phyloP scores from a whole-genome alignment of 2,329 filamentous ascomycete genomes.

The Curvularia verruculosa region DNA sequence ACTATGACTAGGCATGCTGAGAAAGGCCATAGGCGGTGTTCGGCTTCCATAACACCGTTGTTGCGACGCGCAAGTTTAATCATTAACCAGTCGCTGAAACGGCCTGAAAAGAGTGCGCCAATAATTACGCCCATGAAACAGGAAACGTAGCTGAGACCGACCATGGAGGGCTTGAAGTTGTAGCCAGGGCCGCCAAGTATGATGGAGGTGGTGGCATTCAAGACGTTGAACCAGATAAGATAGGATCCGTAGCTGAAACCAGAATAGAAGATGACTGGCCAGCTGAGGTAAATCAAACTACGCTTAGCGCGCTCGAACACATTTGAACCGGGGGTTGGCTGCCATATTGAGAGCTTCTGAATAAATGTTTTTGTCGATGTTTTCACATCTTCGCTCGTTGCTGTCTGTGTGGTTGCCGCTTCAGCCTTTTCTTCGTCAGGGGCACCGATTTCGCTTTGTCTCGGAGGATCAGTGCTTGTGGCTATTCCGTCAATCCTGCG shows the following conservation, averaged over 20 bases:
- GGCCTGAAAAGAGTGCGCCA: constrained; percentile 28
- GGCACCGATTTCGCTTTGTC: constrained; percentile 3
- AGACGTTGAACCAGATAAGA: constrained; percentile 38
- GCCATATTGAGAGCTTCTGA: constrained; percentile 33
- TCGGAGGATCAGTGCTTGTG: constrained; percentile 14
- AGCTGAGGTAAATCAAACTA: constrained; percentile 41
- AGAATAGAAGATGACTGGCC: constrained; percentile 42
- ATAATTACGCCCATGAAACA: constrained; percentile 29
- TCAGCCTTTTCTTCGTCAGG: constrained; percentile 34
- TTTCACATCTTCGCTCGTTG: constrained; percentile 15
- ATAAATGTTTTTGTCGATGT: constrained; percentile 21
- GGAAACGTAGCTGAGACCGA: constrained; percentile 30
- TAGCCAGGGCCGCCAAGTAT: constrained; percentile 32
- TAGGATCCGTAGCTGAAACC: constrained; percentile 37
- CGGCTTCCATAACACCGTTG: constrained; percentile 49
- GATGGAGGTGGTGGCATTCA: constrained; percentile 37
- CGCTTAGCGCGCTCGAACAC: constrained; percentile 29
- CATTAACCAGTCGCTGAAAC: constrained; percentile 34
- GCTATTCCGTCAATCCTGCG: constrained; percentile 40
- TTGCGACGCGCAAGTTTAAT: constrained; percentile 46
- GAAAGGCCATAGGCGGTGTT: constrained; percentile 52
- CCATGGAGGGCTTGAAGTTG: constrained; percentile 31
- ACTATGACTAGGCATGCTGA: constrained; percentile 50
- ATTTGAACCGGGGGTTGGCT: constrained; percentile 23
- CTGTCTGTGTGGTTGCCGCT: constrained; percentile 20